phyloP scores from a whole-genome alignment of 352 stramenopile genomes.

The Phytophthora aleatoria region DNA sequence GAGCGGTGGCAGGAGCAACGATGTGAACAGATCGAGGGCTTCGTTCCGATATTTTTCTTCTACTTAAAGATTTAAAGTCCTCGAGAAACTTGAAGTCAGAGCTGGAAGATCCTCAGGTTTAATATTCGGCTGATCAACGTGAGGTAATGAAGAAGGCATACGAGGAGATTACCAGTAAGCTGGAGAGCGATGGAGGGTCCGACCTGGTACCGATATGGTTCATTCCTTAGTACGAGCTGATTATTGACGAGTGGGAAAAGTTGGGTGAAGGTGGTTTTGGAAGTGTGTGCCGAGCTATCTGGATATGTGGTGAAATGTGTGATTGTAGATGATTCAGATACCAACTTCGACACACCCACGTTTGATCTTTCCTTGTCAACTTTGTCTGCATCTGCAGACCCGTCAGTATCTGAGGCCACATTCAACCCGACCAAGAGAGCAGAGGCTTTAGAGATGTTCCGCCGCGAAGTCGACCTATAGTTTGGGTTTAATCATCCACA shows the following conservation, averaged over 20 bases:
- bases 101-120: neutral
- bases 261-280: slow-evolving; percentile 11
- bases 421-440: neutral
- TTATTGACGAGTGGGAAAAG: slow-evolving; percentile 9
- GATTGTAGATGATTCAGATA: neutral
- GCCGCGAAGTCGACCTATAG: slow-evolving; percentile 24
- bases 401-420: neutral
- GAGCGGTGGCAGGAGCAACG: slow-evolving; percentile 2
- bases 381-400: neutral
- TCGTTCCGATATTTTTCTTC: neutral
- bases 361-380: neutral
- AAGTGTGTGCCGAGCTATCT: slow-evolving; percentile 8
- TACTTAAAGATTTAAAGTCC: slow-evolving; percentile 10
- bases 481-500: slow-evolving; percentile 26
- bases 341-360: neutral
- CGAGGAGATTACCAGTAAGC: neutral
- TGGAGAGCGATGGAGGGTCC: neutral
- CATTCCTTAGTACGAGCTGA: slow-evolving; percentile 17
- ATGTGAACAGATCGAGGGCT: slow-evolving; percentile 1
- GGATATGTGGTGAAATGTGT: slow-evolving; percentile 15
- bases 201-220: slow-evolving; percentile 9
- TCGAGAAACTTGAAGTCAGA: neutral
- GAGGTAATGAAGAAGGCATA: neutral
- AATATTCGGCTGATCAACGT: slow-evolving; percentile 6
- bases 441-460: slow-evolving; percentile 14